Conservation (phyloP, 192 early-diverging fungal species). For the Coemansia reversa region DNA sequence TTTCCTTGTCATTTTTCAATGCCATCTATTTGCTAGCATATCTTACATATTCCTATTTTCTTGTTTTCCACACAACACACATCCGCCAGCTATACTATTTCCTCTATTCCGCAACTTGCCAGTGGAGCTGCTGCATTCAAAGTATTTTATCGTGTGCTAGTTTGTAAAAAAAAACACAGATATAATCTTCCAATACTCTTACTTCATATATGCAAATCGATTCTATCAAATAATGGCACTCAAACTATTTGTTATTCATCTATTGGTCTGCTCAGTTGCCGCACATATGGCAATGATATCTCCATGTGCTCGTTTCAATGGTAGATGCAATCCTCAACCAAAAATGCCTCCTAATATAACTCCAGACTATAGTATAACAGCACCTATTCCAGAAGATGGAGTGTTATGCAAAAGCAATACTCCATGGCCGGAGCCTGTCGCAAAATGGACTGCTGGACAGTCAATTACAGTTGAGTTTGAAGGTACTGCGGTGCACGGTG, state of each 20-base stretch:
- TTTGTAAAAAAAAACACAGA: not conserved
- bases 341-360: conserved; percentile 30
- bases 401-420: conserved; percentile 31
- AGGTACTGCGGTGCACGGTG: conserved; percentile 49
- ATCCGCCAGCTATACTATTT: not conserved
- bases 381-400: conserved; percentile 14
- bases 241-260: conserved; percentile 1
- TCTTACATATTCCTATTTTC: not conserved
- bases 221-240: not conserved
- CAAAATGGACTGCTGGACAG: conserved; percentile 53
- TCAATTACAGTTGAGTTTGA: conserved; percentile 43
- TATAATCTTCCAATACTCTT: not conserved
- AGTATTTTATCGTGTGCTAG: not conserved
- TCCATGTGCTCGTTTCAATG: conserved; percentile 45
- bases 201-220: not conserved
- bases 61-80: not conserved
- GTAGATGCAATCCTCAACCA: conserved; percentile 7
- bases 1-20: not conserved
- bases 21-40: not conserved
- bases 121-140: not conserved
- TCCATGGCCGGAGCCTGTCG: conserved; percentile 26
- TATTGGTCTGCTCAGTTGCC: conserved; percentile 17
- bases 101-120: not conserved
- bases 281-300: conserved; percentile 46
- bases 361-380: conserved; percentile 34